phyloP scores from a whole-genome alignment of 1,284 basidiomycete genomes.

The Xanthoconium separans region DNA sequence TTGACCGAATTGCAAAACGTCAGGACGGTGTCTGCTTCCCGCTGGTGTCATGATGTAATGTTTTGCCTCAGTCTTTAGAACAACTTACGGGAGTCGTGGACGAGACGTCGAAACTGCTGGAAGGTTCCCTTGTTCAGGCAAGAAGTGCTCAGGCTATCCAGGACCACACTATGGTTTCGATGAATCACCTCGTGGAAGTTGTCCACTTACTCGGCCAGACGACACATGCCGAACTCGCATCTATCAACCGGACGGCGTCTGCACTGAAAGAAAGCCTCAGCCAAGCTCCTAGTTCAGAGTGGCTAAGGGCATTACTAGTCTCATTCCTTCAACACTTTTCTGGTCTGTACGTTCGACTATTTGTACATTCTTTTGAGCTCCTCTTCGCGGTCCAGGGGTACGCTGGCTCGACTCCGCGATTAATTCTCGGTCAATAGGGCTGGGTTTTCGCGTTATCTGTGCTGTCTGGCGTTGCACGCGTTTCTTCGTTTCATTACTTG shows the following conservation, averaged over 20 bases:
- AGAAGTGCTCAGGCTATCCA: conserved; percentile 34
- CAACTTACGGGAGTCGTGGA: conserved; percentile 24
- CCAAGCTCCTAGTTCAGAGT: conserved; percentile 14
- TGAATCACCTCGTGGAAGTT: conserved; percentile 34
- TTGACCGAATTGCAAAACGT: conserved; percentile 34
- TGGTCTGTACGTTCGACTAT: conserved; percentile 21
- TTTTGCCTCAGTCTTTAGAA: conserved; percentile 20
- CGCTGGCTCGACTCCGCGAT: conserved; percentile 2
- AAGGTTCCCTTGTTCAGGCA: conserved; percentile 29
- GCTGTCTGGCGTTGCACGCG: conserved; percentile 24
- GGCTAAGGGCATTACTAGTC: conserved; percentile 18
- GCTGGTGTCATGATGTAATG: conserved; percentile 2
- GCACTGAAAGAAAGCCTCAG: conserved; percentile 33
- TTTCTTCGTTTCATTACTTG: conserved; percentile 22
- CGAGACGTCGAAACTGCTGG: conserved; percentile 27
- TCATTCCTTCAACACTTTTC: conserved; percentile 19
- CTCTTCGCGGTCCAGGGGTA: conserved; percentile 12
- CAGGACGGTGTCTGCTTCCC: conserved; percentile 1
- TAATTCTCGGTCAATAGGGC: conserved; percentile 14
- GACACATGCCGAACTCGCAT: conserved; percentile 41
- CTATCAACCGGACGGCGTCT: conserved; percentile 46
- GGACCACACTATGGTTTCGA: conserved; percentile 36
- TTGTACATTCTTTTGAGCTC: neutral
- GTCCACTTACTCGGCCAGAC: conserved; percentile 39
- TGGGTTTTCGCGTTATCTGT: conserved; percentile 13